A percentile compares a stretch with the other conserved stretches of the same genome.
phyloP scores from a whole-genome alignment of 306 rosid species.

The Lathyrus oleraceus region DNA sequence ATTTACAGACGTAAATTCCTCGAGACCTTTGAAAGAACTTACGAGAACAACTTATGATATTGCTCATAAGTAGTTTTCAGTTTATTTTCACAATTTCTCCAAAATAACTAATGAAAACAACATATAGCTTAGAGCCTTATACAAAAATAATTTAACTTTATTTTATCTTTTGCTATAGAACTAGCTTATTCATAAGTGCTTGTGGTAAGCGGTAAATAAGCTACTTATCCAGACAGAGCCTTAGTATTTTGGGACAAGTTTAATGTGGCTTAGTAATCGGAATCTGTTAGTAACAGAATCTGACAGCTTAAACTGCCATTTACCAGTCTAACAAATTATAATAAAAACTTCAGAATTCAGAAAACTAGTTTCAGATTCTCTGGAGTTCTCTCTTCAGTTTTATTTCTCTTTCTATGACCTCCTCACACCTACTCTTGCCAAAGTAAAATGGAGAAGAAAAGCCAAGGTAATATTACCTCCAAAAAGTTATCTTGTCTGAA shows the following conservation, averaged over 20 bases:
- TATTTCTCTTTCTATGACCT: not conserved
- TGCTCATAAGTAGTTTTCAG: no score
- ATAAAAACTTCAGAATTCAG: not conserved
- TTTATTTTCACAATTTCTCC: no score
- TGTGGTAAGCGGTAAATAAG: no score
- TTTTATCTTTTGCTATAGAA: no score
- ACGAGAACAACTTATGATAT: no score
- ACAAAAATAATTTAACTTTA: no score
- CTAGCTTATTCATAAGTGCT: no score
- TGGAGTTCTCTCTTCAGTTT: not conserved
- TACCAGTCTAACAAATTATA: not conserved
- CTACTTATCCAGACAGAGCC: no score
- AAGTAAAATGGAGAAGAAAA: slow-evolving; percentile 9
- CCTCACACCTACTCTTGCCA: slow-evolving; percentile 1
- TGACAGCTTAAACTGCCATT: not conserved
- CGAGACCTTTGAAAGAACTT: no score
- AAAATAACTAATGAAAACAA: no score
- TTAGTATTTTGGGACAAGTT: not conserved
- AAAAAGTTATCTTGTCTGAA: slow-evolving; percentile 83
- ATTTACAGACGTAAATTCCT: no score
- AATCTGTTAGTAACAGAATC: not conserved
- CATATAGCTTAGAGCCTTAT: no score
- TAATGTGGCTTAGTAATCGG: not conserved
- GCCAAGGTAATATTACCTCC: slow-evolving; percentile 61
- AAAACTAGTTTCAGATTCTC: slow-evolving; percentile 2